A percentile compares a stretch with the other conserved stretches of the same genome.
Evolutionary conservation across 2,329 filamentous ascomycete species (phyloP).

Genomic region (Ascochyta lentis): DNA sequence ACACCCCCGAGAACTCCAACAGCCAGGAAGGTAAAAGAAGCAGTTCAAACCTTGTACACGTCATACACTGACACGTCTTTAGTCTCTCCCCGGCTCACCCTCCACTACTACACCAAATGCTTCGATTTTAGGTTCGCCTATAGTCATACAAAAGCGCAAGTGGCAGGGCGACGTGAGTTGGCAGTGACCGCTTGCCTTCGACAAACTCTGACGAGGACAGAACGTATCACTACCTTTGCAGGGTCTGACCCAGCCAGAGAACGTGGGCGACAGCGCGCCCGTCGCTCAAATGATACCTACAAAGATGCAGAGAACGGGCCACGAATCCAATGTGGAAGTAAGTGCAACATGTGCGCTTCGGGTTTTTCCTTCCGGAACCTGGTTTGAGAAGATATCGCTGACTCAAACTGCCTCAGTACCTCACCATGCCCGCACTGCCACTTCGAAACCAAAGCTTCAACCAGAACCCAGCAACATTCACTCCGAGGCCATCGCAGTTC

Average conservation of each 20-base stretch:
- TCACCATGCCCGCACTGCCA: background rate
- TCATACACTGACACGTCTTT: background rate
- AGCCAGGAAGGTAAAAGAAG: conserved; percentile 15
- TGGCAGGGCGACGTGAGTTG: conserved; percentile 15
- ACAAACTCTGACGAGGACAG: background rate
- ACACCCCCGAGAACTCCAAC: conserved; percentile 8
- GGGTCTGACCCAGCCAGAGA: background rate
- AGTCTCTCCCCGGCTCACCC: conserved; percentile 1
- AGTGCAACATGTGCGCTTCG: background rate
- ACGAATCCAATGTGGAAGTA: conserved; percentile 2
- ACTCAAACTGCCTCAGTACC: background rate
- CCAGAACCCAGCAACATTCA: background rate
- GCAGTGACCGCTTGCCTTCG: fast-evolving
- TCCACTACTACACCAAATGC: background rate
- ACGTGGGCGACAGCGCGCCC: background rate
- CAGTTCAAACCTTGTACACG: too few species aligned
- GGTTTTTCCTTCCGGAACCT: background rate
- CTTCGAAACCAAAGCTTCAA: background rate
- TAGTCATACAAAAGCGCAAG: conserved; percentile 17
- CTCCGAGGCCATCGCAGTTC: background rate
- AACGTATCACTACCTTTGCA: background rate
- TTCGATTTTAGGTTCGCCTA: background rate
- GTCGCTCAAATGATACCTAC: background rate
- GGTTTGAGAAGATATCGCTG: background rate
- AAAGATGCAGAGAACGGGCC: conserved; percentile 11